Conservation (phyloP, 345 rosid species). For the Boechera stricta region DNA sequence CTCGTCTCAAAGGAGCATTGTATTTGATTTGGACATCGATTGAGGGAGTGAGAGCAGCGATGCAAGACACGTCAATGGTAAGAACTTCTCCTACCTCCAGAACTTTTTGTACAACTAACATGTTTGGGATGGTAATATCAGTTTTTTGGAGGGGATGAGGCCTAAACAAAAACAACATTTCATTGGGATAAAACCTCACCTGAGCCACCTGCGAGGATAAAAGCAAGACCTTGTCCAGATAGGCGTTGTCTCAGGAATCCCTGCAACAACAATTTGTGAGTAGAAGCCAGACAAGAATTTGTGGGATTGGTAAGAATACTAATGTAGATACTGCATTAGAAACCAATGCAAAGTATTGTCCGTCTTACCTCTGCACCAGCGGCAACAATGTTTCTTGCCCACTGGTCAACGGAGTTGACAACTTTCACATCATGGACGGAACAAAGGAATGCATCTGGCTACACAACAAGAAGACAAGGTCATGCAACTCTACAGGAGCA, state of each 20-base stretch:
- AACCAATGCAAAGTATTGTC: background rate
- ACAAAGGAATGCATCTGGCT: slow-evolving; percentile 99
- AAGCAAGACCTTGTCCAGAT: slow-evolving; percentile 97
- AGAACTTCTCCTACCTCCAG: slow-evolving; percentile 86
- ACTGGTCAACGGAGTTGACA: slow-evolving; percentile 69
- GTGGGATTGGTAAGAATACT: background rate
- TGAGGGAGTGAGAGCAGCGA: slow-evolving; percentile 73
- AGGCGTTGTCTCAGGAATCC: slow-evolving; percentile 91
- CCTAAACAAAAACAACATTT: background rate
- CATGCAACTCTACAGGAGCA: slow-evolving; percentile 16
- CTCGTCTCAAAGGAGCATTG: slow-evolving; percentile 88
- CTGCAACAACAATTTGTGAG: slow-evolving; percentile 45
- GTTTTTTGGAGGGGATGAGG: background rate
- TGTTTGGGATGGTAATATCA: slow-evolving; percentile 39
- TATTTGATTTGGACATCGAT: slow-evolving; percentile 85
- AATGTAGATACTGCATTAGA: slow-evolving; percentile 10
- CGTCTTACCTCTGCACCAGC: slow-evolving; percentile 74
- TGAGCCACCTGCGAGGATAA: slow-evolving; percentile 94
- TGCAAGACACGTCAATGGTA: slow-evolving; percentile 83
- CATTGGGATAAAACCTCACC: slow-evolving; percentile 50
- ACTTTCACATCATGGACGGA: slow-evolving; percentile 93
- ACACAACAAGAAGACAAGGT: slow-evolving; percentile 47
- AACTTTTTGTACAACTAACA: slow-evolving; percentile 92
- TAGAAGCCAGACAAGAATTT: slow-evolving; percentile 4
- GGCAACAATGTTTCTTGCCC: slow-evolving; percentile 70